These are phyloP conservation scores for Pyricularia sp. DNA, from an alignment of 2,329 filamentous ascomycete genomes.

Conservation along the genomic window DNA sequence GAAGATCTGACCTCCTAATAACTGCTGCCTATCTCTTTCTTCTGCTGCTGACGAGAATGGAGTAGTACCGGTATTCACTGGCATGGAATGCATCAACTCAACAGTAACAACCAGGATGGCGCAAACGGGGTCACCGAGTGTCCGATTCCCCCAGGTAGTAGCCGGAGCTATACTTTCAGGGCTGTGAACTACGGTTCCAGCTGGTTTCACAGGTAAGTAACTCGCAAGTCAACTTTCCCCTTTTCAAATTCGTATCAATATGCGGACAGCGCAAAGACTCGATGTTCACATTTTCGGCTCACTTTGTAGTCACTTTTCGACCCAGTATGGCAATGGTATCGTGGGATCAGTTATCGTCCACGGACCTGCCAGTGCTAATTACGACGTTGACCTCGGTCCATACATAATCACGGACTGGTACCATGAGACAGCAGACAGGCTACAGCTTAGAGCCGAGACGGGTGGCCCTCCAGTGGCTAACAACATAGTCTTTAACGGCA, in stretches of 20 bases:
- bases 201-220: constrained; percentile 30
- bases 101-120: constrained; percentile 36
- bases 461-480: constrained; percentile 18
- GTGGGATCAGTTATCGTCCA: constrained; percentile 40
- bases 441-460: constrained; percentile 12
- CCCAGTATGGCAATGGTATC: constrained; percentile 42
- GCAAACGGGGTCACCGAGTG: constrained; percentile 33
- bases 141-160: constrained; percentile 25
- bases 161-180: constrained; percentile 25
- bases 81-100: constrained; percentile 36
- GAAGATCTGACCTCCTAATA: background rate
- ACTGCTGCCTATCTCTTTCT: background rate
- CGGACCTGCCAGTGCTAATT: constrained; percentile 37
- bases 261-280: background rate
- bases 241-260: background rate
- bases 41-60: background rate
- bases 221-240: no score
- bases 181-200: constrained; percentile 28
- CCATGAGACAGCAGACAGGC: constrained; percentile 15
- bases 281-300: no score
- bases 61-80: constrained; percentile 35
- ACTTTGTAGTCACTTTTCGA: background rate
- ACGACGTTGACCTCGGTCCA: constrained; percentile 43
- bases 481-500: constrained; percentile 32
- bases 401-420: constrained; percentile 42